Conservation (phyloP, 441 rosid species). For the Syzygium malaccense region DNA sequence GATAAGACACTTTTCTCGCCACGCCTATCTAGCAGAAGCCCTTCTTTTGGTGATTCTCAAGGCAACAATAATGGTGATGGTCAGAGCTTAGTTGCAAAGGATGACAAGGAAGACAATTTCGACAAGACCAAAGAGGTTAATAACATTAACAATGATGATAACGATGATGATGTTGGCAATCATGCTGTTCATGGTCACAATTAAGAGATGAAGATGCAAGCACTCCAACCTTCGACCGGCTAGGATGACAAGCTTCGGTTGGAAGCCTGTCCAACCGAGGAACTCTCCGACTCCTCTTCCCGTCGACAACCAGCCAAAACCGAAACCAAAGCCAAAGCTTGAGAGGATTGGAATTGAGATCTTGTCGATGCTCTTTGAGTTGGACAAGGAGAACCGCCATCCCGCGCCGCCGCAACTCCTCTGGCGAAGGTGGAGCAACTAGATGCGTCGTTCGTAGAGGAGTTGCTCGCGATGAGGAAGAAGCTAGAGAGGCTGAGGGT, state of each 20-base stretch:
- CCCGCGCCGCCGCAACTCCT: too few relatives aligned
- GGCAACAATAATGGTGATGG: neutral
- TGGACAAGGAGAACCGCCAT: too few relatives aligned
- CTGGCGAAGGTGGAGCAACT: too few relatives aligned
- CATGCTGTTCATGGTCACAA: neutral
- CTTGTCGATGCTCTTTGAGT: too few relatives aligned
- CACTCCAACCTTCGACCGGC: neutral
- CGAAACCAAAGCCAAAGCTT: constrained; percentile 18
- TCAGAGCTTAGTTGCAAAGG: neutral
- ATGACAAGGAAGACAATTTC: neutral
- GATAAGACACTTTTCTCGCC: neutral
- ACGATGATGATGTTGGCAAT: neutral
- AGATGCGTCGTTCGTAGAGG: too few relatives aligned
- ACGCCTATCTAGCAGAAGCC: neutral
- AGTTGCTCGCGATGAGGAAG: constrained; percentile 27
- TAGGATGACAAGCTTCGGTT: constrained; percentile 14
- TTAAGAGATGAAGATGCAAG: neutral
- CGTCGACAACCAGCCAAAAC: neutral
- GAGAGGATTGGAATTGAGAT: constrained; percentile 3
- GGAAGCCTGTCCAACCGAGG: constrained; percentile 55
- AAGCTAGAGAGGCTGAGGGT: constrained; percentile 50
- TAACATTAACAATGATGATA: neutral
- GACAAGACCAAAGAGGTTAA: neutral
- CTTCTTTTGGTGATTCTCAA: neutral
- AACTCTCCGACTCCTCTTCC: constrained; percentile 14